Evolutionary conservation across 2,329 filamentous ascomycete species (phyloP).

Genomic region (Aschersonia sp.): DNA sequence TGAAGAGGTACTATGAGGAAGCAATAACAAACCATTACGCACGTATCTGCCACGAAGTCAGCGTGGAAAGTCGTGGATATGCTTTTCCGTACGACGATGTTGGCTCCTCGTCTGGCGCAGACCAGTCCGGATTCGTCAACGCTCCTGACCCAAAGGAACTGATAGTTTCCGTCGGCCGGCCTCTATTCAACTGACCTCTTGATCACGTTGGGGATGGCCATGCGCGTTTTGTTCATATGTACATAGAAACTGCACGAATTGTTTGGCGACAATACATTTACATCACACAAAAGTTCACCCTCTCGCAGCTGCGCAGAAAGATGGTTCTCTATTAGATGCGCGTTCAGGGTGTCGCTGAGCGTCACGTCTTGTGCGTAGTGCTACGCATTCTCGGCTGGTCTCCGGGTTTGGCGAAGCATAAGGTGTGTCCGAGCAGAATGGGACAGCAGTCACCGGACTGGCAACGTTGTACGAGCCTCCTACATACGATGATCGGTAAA

Average conservation of each 20-base stretch:
- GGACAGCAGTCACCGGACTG: too few relatives aligned
- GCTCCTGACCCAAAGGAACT: slow-evolving; percentile 39
- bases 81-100: slow-evolving; percentile 63
- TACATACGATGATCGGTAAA: too few relatives aligned
- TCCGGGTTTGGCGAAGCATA: too few relatives aligned
- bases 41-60: slow-evolving; percentile 46
- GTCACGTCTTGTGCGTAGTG: too few relatives aligned
- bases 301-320: too few relatives aligned
- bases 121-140: slow-evolving; percentile 49
- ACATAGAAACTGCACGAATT: not conserved
- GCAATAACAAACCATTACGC: slow-evolving; percentile 51
- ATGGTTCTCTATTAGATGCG: too few relatives aligned
- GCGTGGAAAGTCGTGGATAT: slow-evolving; percentile 47
- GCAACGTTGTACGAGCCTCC: too few relatives aligned
- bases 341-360: too few relatives aligned
- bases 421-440: too few relatives aligned
- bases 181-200: slow-evolving; percentile 5
- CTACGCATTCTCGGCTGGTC: too few relatives aligned
- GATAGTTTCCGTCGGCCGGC: slow-evolving; percentile 39
- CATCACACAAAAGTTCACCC: too few relatives aligned
- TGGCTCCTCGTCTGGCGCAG: slow-evolving; percentile 31
- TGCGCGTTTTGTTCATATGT: not conserved
- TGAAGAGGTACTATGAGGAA: slow-evolving; percentile 36
- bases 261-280: not conserved
- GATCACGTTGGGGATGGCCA: not conserved